Evolutionary conservation across 2,329 filamentous ascomycete genomes (phyloP), one percentile per base, ranked within the genome.

Genomic region (Penicillium aurantiogriseum): DNA sequence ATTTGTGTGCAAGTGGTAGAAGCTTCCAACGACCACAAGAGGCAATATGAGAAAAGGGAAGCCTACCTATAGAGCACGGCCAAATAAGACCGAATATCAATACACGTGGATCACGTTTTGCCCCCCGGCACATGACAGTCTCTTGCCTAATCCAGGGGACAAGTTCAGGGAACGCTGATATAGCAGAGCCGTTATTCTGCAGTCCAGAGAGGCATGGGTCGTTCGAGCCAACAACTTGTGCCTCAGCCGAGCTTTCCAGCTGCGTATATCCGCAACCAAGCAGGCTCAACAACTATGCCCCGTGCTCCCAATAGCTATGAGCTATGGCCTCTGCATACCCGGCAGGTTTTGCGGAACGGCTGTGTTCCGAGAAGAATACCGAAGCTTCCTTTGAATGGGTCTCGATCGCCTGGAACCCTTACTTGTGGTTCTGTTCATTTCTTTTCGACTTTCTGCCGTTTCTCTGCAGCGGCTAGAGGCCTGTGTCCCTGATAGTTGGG

Each of bases 31-130:
- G 25, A 19, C 56, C 40, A 27, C 17, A 58, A 56, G n/a, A 56
- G 52, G 51, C 39, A 58, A 52, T 2, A 31, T 44, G 25, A 54
- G 39, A 23, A 59, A 52, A 42, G 43, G 48, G 42, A 35, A 53
- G 19, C 8, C 21, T 46, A 42, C 42, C 33, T 31, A 55, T n/a
- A 35, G 11, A 40, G 33, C 27, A 56, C 35, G 35, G 40, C 38
- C 42, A 62, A 54, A 60, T 53, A 60, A 51, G 35, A 36, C 56
- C 46, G 33, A 51, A 54, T 35, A 50, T 45, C 38, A 56, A 52
- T 48, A 61, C 61, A 64, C 65, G 62, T 67, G 64, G 65, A 59
- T 59, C 49, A 57, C 46, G 27, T 49, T 51, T 40, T 55, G 31
- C 38, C 44, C 57, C 47, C 49, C 49, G 19, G 53, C 33, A 27